A percentile compares a stretch with the other conserved stretches of the same genome.
phyloP scores from a whole-genome alignment of 495 filamentous ascomycete genomes.

The Lophiotrema nucula region DNA sequence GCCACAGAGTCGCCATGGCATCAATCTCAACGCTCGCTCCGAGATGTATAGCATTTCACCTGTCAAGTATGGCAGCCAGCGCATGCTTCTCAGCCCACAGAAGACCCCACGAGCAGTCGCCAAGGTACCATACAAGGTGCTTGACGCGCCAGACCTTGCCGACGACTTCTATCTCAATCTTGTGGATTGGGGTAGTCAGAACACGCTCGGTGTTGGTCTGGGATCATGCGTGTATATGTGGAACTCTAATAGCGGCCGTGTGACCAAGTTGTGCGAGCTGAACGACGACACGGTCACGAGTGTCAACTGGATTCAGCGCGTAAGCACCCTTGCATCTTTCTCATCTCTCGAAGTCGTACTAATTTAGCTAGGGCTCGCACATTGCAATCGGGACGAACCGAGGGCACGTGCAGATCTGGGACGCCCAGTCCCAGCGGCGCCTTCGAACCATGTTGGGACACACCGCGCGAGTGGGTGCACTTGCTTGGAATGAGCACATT shows the following conservation, averaged over 20 bases:
- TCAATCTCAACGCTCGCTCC: conserved; percentile 80
- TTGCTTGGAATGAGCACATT: conserved; percentile 98
- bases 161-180: conserved; percentile 98
- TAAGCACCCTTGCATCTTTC: conserved; percentile 40
- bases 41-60: conserved; percentile 94
- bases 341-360: background rate
- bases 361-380: conserved; percentile 69
- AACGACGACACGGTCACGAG: conserved; percentile 93
- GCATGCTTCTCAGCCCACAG: conserved; percentile 83
- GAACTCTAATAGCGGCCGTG: conserved; percentile 82
- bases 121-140: conserved; percentile 95
- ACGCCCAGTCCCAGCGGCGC: conserved; percentile 79
- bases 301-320: conserved; percentile 93
- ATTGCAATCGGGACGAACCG: conserved; percentile 91
- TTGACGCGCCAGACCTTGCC: conserved; percentile 92
- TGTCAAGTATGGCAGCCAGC: conserved; percentile 83
- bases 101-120: conserved; percentile 84
- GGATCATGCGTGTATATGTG: conserved; percentile 98
- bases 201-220: conserved; percentile 87
- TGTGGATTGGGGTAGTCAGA: conserved; percentile 96
- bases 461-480: conserved; percentile 80
- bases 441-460: conserved; percentile 96
- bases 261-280: conserved; percentile 90
- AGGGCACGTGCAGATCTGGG: conserved; percentile 96
- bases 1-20: conserved; percentile 78